phyloP scores from a whole-genome alignment of 2,329 filamentous ascomycete species.

The Aspergillus awamori region DNA sequence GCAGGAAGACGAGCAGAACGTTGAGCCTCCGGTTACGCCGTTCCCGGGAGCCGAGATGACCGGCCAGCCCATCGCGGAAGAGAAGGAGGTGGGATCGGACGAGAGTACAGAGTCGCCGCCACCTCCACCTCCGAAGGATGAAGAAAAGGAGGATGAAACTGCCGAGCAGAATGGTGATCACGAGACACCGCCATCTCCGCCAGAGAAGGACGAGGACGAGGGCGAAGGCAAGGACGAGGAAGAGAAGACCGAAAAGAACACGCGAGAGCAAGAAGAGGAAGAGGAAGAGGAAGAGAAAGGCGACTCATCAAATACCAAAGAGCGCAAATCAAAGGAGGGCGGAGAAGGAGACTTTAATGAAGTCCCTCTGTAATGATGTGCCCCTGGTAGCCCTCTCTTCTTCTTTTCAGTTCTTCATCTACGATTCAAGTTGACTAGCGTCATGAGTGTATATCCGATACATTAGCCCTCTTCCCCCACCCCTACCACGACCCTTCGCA shows the following conservation, averaged over 20 bases:
- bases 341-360: slow-evolving; percentile 41
- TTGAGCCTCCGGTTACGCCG: slow-evolving; percentile 34
- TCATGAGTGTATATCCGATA: slow-evolving; percentile 7
- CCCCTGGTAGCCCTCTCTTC: slow-evolving; percentile 11
- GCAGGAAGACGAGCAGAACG: slow-evolving; percentile 27
- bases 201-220: slow-evolving; percentile 15
- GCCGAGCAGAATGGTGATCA: slow-evolving; percentile 12
- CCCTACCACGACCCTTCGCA: slow-evolving; percentile 17
- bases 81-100: slow-evolving; percentile 32
- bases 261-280: slow-evolving; percentile 25
- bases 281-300: slow-evolving; percentile 22
- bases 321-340: slow-evolving; percentile 36
- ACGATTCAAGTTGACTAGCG: slow-evolving; percentile 4
- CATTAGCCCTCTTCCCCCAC: slow-evolving; percentile 7
- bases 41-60: slow-evolving; percentile 37
- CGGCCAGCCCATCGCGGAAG: slow-evolving; percentile 31
- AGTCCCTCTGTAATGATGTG: slow-evolving; percentile 33
- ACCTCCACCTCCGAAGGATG: slow-evolving; percentile 35
- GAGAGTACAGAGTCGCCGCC: slow-evolving; percentile 29
- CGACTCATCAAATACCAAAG: slow-evolving; percentile 22
- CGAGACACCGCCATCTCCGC: not conserved
- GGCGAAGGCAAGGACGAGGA: slow-evolving; percentile 15
- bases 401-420: slow-evolving; percentile 22
- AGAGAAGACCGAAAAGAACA: slow-evolving; percentile 20
- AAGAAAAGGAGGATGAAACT: slow-evolving; percentile 23